Conservation (phyloP, 2,329 filamentous ascomycete species). For the Zymoseptoria passerinii region DNA sequence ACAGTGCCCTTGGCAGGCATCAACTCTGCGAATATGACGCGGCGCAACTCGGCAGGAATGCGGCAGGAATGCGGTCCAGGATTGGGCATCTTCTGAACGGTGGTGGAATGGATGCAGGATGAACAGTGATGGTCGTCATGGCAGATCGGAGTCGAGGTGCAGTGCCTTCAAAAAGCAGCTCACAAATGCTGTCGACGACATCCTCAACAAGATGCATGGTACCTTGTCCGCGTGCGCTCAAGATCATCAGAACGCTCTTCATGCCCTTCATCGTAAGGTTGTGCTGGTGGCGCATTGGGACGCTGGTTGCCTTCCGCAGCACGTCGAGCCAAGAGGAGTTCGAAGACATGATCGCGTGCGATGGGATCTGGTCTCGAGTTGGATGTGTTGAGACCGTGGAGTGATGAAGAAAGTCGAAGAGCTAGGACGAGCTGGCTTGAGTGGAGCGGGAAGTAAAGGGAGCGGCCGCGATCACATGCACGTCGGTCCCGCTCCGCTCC, state of each 20-base stretch:
- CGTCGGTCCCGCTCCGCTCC: not conserved
- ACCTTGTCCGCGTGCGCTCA: not conserved
- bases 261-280: not conserved
- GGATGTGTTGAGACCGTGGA: not conserved
- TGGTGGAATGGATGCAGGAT: slow-evolving; percentile 8
- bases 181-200: not conserved
- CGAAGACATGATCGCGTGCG: not conserved
- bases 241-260: not conserved
- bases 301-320: not conserved
- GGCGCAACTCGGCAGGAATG: slow-evolving; percentile 19
- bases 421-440: not conserved
- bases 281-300: not conserved
- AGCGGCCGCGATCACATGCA: not conserved
- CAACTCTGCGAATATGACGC: slow-evolving; percentile 11
- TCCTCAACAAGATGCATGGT: not conserved
- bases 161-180: not conserved
- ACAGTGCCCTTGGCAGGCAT: slow-evolving; percentile 10
- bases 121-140: not conserved
- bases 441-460: not conserved
- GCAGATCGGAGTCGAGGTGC: not conserved
- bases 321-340: no score
- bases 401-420: not conserved
- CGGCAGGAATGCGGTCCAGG: slow-evolving; percentile 12
- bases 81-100: slow-evolving; percentile 5
- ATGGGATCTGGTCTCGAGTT: not conserved